A percentile compares a stretch with the other conserved stretches of the same genome.
These are phyloP conservation scores for Cynanchum wilfordii DNA, from an alignment of 257 asterid genomes.

Conservation along the genomic window DNA sequence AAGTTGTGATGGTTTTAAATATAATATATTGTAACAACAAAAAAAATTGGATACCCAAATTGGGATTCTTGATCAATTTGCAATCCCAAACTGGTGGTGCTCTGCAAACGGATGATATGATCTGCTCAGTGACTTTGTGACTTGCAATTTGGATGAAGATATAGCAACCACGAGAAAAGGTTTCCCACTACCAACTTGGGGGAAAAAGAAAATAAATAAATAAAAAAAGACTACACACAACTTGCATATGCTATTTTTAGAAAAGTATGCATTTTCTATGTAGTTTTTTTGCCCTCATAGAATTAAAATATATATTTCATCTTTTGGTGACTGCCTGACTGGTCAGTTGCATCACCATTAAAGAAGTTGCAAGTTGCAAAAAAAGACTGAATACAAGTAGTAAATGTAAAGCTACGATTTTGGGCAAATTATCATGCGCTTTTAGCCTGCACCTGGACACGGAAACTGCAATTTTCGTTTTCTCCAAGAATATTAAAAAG, in stretches of 20 bases:
- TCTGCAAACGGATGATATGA: background rate
- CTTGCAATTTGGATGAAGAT: constrained; percentile 5
- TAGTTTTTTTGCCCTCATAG: background rate
- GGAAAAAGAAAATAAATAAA: background rate
- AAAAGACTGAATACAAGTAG: constrained; percentile 3
- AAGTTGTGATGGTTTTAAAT: no score
- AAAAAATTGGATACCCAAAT: no score
- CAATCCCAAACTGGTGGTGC: background rate
- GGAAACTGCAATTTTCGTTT: constrained; percentile 23
- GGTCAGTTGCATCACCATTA: constrained; percentile 12
- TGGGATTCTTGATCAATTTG: background rate
- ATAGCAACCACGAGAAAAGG: background rate
- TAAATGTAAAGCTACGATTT: constrained; percentile 10
- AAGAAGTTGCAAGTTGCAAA: constrained; percentile 9
- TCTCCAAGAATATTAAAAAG: constrained; percentile 15
- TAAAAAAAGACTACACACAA: background rate
- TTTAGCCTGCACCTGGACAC: constrained; percentile 9
- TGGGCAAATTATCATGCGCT: constrained; percentile 10
- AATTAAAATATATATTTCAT: background rate
- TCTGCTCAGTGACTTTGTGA: background rate
- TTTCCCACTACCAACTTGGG: constrained; percentile 6
- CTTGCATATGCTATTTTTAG: constrained; percentile 12
- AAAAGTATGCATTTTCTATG: background rate
- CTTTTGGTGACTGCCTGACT: constrained; percentile 6
- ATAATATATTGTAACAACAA: no score